Percentiles rank a stretch among this genome's conserved stretches.
phyloP scores from a whole-genome alignment of 805 yeast species.

The Blastobotrys attinorum region DNA sequence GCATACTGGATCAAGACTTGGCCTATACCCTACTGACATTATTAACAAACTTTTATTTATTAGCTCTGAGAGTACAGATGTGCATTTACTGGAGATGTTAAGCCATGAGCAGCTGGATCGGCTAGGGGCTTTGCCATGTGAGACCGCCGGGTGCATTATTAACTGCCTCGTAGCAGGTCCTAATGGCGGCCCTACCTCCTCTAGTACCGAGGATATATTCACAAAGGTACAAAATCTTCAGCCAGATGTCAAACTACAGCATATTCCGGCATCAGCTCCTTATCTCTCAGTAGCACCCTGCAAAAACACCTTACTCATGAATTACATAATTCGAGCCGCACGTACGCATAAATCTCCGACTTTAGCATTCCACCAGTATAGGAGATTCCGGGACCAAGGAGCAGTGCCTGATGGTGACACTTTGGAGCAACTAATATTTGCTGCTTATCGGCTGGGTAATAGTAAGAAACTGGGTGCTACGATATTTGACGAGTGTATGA shows the following conservation, averaged over 20 bases:
- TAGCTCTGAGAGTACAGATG: neutral
- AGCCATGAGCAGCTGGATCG: neutral
- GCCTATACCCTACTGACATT: neutral
- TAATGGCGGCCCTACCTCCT: neutral
- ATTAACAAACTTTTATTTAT: neutral
- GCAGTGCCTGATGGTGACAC: slow-evolving; percentile 12
- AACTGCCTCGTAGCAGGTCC: neutral
- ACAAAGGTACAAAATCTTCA: neutral
- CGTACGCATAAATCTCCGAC: slow-evolving; percentile 2
- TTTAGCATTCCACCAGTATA: slow-evolving; percentile 8
- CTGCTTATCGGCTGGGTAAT: slow-evolving; percentile 24
- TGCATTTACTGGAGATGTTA: neutral
- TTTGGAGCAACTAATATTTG: slow-evolving; percentile 10
- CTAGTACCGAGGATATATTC: too few relatives aligned
- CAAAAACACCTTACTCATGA: slow-evolving; percentile 6
- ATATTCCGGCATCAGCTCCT: neutral
- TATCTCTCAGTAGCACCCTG: neutral
- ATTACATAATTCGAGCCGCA: slow-evolving; percentile 6
- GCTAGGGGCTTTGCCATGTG: neutral
- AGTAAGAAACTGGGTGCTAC: slow-evolving; percentile 21
- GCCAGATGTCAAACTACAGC: neutral
- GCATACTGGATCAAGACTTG: neutral
- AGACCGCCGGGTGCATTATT: neutral
- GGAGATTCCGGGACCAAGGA: slow-evolving; percentile 5
- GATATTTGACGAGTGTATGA: slow-evolving; percentile 19